Evolutionary conservation across 345 rosid genomes (phyloP), one percentile per base, ranked within the genome.

Genomic region (Toxicodendron radicans): DNA sequence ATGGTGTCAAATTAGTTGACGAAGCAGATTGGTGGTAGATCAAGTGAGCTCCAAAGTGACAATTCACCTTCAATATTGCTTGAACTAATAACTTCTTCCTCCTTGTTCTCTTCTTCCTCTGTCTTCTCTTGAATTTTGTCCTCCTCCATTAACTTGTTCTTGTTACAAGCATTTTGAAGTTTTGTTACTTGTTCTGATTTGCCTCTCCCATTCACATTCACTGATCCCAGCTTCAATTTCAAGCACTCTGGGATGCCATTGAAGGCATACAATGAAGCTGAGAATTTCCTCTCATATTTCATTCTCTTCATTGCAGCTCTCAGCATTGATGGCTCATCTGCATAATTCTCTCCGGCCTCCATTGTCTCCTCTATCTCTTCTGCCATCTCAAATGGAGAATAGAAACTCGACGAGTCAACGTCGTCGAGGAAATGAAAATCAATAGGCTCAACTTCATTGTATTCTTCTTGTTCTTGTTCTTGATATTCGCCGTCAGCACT

Each of bases 261-360:
- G 77, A 88, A 88, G 5, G 92, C 89, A 45, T 88, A 86, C 2
- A 88, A 82, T 7, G 95, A 90, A 73, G 91, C 92, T 7, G 92
- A 88, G 76, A 84, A 77, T 74, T 88, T 88, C 67, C 95, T 76
- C 73, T 90, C 95, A 18, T 82, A 86, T 45, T 71, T 84, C 88
- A 87, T 84, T 70, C 89, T 85, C 83, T 85, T 80, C 89, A 90
- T 77, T 30, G 82, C 85, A 58, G 80, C 89, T 53, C 78, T 80
- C n/a, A 87, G 78, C 76, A 80, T 79, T 0, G 87, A 77, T 7
- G 87, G 81, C 58, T 82, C 86, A 23, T 85, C 90, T 18, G 63
- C 79, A 11, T 64, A 76, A 23, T 46, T 77, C 43, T 84, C 87
- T 8, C 43, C 43, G 1, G 68, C 23, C 68, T 75, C 88, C 69